These are phyloP conservation scores for Letharia lupina DNA, from an alignment of 495 filamentous ascomycete genomes.

Conservation along the genomic window DNA sequence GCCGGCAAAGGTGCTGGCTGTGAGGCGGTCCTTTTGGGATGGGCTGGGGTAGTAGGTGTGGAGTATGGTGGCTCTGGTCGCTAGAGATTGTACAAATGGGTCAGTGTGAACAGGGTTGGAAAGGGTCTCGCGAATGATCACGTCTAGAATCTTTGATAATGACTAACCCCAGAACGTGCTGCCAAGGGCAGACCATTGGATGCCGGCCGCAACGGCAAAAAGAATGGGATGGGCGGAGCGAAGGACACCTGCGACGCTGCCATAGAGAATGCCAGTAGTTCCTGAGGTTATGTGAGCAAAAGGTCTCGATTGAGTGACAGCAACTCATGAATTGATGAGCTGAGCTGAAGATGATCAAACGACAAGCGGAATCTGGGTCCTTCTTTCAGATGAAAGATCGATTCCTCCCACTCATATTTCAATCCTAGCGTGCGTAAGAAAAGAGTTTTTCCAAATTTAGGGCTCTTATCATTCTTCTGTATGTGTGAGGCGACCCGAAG, in stretches of 20 bases:
- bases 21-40: slow-evolving; percentile 45
- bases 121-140: background rate
- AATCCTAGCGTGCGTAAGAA: background rate
- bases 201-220: slow-evolving; percentile 61
- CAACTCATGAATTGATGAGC: background rate
- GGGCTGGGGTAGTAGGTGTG: slow-evolving; percentile 26
- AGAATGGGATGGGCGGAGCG: slow-evolving; percentile 52
- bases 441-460: background rate
- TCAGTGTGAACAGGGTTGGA: background rate
- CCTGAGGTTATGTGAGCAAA: slow-evolving; percentile 38
- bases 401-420: background rate
- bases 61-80: slow-evolving; percentile 33
- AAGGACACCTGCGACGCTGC: slow-evolving; percentile 59
- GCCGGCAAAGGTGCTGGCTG: slow-evolving; percentile 60
- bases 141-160: background rate
- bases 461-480: background rate
- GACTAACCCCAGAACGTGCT: slow-evolving; percentile 66
- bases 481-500: background rate
- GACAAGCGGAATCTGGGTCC: background rate
- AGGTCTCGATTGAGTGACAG: slow-evolving; percentile 4
- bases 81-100: slow-evolving; percentile 18
- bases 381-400: background rate
- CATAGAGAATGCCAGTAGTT: slow-evolving; percentile 59
- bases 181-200: slow-evolving; percentile 75
- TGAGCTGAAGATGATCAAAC: background rate